Percentiles rank a stretch among this genome's conserved stretches.
Evolutionary conservation across 2,329 filamentous ascomycete genomes (phyloP).

Genomic region (Apiospora saccharicola): DNA sequence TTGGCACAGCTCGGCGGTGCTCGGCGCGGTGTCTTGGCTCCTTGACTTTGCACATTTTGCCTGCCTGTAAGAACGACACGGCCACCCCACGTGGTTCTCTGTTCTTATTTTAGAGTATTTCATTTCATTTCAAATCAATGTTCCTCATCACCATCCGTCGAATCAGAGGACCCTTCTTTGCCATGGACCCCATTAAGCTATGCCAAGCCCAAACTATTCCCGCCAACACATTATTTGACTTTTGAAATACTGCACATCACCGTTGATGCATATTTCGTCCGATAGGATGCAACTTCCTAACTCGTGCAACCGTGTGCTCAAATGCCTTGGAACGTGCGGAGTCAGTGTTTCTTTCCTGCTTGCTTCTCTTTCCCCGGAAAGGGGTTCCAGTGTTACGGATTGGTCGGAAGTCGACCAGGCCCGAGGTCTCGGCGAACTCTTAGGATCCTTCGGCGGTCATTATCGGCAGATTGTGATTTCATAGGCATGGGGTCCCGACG

Average conservation of each 20-base stretch:
- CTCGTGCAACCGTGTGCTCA: background rate
- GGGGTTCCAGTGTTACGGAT: background rate
- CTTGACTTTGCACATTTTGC: background rate
- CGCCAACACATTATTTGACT: background rate
- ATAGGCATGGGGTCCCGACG: background rate
- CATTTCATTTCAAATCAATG: background rate
- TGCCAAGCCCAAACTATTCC: background rate
- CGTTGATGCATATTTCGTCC: background rate
- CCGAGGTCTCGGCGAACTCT: background rate
- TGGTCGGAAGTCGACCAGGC: background rate
- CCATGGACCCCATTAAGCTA: background rate
- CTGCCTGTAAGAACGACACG: background rate
- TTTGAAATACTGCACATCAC: background rate
- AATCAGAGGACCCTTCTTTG: background rate
- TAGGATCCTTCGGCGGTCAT: background rate
- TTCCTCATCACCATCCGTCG: background rate
- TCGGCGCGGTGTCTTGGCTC: background rate
- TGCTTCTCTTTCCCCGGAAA: background rate
- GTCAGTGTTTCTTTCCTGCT: too few species aligned
- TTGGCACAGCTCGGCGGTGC: slow-evolving; percentile 12
- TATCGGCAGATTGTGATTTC: background rate
- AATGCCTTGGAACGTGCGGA: background rate
- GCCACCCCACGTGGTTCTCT: background rate
- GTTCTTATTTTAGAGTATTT: background rate
- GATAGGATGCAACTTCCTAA: background rate